These are phyloP conservation scores for Hansenula lynferdii DNA, from an alignment of 1,139 yeast genomes.

Conservation along the genomic window DNA sequence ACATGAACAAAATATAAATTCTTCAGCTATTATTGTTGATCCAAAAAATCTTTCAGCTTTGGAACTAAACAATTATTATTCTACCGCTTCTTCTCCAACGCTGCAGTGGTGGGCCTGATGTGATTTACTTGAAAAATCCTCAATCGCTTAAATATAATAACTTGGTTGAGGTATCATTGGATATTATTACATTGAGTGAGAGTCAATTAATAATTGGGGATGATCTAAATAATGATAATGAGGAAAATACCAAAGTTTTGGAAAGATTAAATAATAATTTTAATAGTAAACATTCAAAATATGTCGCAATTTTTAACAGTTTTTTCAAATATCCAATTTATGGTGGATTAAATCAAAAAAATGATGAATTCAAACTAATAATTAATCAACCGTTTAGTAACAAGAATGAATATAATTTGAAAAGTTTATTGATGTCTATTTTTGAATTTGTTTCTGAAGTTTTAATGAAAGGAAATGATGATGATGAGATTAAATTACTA, in stretches of 20 bases:
- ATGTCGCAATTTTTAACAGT: conserved; percentile 14
- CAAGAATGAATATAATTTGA: conserved; percentile 17
- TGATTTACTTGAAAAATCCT: conserved; percentile 22
- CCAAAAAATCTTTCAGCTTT: conserved; percentile 14
- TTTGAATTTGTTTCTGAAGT: conserved; percentile 20
- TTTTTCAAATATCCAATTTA: conserved; percentile 19
- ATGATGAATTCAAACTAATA: conserved; percentile 13
- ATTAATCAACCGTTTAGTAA: conserved; percentile 19
- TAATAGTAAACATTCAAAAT: conserved; percentile 10
- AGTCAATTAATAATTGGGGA: conserved; percentile 21
- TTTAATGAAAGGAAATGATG: conserved; percentile 4
- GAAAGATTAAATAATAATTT: conserved; percentile 18
- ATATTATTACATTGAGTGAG: conserved; percentile 24
- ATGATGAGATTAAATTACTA: conserved; percentile 14
- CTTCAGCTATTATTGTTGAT: conserved; percentile 16
- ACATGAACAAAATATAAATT: conserved; percentile 7
- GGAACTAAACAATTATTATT: conserved; percentile 14
- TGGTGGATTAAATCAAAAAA: conserved; percentile 13
- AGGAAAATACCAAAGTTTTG: background rate
- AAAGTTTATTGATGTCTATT: conserved; percentile 18
- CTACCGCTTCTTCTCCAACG: conserved; percentile 15
- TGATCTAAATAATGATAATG: conserved; percentile 8
- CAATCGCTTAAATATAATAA: conserved; percentile 16
- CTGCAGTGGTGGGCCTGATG: conserved; percentile 26
- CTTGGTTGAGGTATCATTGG: conserved; percentile 25